These are phyloP conservation scores for Gentiana dahurica DNA, from an alignment of 257 asterid genomes.

Conservation along the genomic window DNA sequence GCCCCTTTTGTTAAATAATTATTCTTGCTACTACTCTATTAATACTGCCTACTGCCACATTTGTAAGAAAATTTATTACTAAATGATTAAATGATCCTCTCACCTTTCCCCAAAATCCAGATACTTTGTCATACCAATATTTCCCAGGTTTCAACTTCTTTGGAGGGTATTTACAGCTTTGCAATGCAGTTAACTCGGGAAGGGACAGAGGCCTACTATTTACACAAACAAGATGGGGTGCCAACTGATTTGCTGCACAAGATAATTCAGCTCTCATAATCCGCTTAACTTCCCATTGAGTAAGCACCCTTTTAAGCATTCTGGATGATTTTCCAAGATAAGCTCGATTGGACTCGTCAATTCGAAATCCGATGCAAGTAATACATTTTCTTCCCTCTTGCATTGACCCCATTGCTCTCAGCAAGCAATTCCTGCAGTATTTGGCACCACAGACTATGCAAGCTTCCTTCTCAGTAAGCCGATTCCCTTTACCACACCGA, in stretches of 20 bases:
- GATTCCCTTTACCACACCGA: constrained; percentile 39
- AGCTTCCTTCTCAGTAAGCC: constrained; percentile 52
- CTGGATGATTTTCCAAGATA: constrained; percentile 65
- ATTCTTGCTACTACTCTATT: no score
- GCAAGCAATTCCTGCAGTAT: constrained; percentile 64
- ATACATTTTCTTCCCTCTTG: constrained; percentile 90
- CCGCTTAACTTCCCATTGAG: constrained; percentile 29
- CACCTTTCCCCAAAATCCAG: constrained; percentile 99
- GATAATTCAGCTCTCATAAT: constrained; percentile 45
- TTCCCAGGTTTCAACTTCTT: constrained; percentile 75
- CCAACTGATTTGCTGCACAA: constrained; percentile 62
- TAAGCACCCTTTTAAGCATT: constrained; percentile 47
- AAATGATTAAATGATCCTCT: constrained; percentile 10
- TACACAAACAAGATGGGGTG: constrained; percentile 47
- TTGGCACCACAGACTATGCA: constrained; percentile 79
- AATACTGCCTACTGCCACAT: not conserved
- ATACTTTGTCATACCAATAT: constrained; percentile 84
- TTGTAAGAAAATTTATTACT: not conserved
- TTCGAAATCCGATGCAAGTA: constrained; percentile 43
- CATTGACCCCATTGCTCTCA: constrained; percentile 97
- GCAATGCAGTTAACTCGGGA: constrained; percentile 47
- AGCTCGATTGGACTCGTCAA: constrained; percentile 52
- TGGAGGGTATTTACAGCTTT: constrained; percentile 67
- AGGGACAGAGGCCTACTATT: constrained; percentile 47
- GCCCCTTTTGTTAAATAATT: no score